Evolutionary conservation across 2,329 filamentous ascomycete species (phyloP).

Genomic region (Epichloe sibirici): DNA sequence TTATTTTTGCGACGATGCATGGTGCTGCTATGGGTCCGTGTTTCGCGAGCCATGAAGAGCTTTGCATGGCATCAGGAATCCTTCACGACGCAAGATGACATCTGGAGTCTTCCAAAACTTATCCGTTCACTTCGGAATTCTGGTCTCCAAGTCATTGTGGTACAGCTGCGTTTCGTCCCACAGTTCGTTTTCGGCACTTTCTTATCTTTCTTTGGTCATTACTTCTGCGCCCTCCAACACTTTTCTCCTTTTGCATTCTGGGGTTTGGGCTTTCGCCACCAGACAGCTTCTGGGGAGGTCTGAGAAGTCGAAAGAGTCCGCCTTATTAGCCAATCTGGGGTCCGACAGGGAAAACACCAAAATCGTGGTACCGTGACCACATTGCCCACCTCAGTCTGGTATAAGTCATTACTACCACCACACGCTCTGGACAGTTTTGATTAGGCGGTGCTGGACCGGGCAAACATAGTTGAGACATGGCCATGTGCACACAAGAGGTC

Average conservation of each 20-base stretch:
- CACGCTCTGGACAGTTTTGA: neutral
- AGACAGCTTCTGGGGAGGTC: slow-evolving; percentile 26
- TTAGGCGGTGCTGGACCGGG: neutral
- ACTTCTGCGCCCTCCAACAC: slow-evolving; percentile 7
- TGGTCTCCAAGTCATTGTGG: slow-evolving; percentile 23
- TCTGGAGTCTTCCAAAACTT: neutral
- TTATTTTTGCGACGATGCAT: neutral
- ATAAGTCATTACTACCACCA: neutral
- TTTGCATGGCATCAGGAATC: neutral
- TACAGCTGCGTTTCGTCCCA: slow-evolving; percentile 20
- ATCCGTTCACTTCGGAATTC: slow-evolving; percentile 1
- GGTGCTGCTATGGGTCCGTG: neutral
- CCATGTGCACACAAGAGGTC: neutral
- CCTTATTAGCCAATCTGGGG: neutral
- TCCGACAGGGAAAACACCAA: neutral
- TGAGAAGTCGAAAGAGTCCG: slow-evolving; percentile 9
- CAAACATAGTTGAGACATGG: neutral
- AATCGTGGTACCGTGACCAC: neutral
- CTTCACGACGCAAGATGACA: slow-evolving; percentile 4
- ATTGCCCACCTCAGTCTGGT: neutral
- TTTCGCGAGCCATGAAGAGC: neutral
- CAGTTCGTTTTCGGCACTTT: slow-evolving; percentile 14
- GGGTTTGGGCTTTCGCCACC: slow-evolving; percentile 15
- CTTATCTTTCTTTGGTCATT: slow-evolving; percentile 18
- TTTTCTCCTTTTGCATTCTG: slow-evolving; percentile 9